Conservation (phyloP, 176 grass and related monocot species). For the Thinopyrum elongatum region DNA sequence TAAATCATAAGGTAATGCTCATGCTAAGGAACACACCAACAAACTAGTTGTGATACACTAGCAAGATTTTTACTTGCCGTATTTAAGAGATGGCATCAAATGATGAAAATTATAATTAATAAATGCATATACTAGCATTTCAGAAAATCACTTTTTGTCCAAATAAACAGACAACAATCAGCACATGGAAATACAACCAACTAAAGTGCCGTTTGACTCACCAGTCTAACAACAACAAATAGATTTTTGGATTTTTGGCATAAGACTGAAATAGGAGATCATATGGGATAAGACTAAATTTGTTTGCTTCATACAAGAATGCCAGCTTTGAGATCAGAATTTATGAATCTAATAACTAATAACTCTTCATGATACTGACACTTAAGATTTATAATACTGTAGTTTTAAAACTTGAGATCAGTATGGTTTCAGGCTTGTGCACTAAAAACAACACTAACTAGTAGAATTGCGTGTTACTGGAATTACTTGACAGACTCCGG, state of each 20-base stretch:
- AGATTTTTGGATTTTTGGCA: neutral
- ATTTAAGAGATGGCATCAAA: neutral
- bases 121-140: neutral
- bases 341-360: conserved; percentile 1
- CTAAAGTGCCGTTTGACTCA: neutral
- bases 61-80: neutral
- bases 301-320: conserved; percentile 11
- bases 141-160: neutral
- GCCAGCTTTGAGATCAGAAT: neutral
- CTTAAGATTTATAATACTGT: neutral
- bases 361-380: neutral
- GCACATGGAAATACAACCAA: neutral
- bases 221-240: neutral
- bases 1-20: conserved; percentile 4
- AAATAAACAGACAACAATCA: conserved; percentile 17
- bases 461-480: neutral
- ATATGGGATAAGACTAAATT: neutral
- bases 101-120: neutral
- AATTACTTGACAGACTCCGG: neutral
- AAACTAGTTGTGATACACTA: neutral
- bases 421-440: neutral
- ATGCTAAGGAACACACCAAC: neutral
- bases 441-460: conserved; percentile 26
- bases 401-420: neutral
- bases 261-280: conserved; percentile 8